These are phyloP conservation scores for Stephanodiscus minutulus DNA, from an alignment of 108 stramenopile species.

Conservation along the genomic window DNA sequence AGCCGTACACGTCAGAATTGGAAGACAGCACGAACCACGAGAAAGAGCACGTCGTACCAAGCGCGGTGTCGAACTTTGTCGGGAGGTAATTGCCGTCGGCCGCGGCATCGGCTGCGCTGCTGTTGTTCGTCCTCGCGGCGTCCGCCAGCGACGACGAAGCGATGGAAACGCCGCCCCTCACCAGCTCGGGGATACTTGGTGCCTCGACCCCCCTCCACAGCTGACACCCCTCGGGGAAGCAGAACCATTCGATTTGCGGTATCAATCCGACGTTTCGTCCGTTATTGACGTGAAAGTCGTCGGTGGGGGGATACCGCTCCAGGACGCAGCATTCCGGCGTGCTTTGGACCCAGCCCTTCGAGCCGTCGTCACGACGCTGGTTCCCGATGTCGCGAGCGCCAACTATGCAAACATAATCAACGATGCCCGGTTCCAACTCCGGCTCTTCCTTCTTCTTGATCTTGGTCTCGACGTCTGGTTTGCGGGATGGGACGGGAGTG, in stretches of 20 bases:
- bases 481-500: neutral
- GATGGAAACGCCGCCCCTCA: constrained; percentile 2
- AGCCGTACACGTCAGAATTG: constrained; percentile 84
- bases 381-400: constrained; percentile 81
- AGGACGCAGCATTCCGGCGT: constrained; percentile 76
- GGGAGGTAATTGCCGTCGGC: constrained; percentile 7
- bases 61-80: constrained; percentile 78
- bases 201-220: constrained; percentile 83
- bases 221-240: constrained; percentile 81
- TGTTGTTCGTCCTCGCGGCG: neutral
- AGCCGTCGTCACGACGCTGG: constrained; percentile 68
- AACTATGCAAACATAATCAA: constrained; percentile 79
- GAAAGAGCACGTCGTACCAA: constrained; percentile 82
- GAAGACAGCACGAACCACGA: constrained; percentile 87
- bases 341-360: constrained; percentile 83
- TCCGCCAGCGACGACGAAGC: neutral
- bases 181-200: constrained; percentile 59
- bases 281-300: constrained; percentile 69
- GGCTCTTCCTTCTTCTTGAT: constrained; percentile 62
- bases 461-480: neutral
- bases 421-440: constrained; percentile 69
- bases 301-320: constrained; percentile 78
- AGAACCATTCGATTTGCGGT: constrained; percentile 85
- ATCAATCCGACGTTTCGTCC: constrained; percentile 61
- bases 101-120: neutral